Percentiles rank a stretch among this genome's conserved stretches.
Evolutionary conservation across 2,329 filamentous ascomycete species (phyloP).

Genomic region (Aspergillus thermomutatus): DNA sequence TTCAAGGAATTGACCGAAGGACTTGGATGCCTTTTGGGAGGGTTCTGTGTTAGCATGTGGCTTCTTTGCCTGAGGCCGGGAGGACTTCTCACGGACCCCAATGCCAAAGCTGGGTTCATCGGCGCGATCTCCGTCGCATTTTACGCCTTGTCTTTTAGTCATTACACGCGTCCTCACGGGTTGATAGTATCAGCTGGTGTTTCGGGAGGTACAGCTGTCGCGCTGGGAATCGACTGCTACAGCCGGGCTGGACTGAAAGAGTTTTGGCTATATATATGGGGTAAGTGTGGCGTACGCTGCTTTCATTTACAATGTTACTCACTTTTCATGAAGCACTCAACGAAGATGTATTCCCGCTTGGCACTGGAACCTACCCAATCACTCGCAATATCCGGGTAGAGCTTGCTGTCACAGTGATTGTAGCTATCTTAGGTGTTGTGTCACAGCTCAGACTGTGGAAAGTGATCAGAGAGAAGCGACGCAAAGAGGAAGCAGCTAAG

Average conservation of each 20-base stretch:
- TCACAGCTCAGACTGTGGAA: conserved; percentile 87
- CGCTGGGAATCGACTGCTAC: conserved; percentile 88
- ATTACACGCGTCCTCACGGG: conserved; percentile 72
- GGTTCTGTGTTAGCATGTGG: conserved; percentile 89
- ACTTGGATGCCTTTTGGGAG: conserved; percentile 81
- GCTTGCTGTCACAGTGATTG: conserved; percentile 70
- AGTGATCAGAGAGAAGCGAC: conserved; percentile 59
- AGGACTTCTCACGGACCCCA: conserved; percentile 63
- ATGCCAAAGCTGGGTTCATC: conserved; percentile 72
- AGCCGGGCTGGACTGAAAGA: conserved; percentile 88
- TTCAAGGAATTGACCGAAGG: conserved; percentile 83
- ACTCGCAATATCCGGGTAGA: conserved; percentile 86
- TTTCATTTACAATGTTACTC: not conserved
- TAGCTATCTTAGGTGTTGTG: conserved; percentile 71
- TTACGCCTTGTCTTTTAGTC: conserved; percentile 75
- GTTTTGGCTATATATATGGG: conserved; percentile 93
- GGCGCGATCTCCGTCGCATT: conserved; percentile 63
- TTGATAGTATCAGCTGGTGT: conserved; percentile 76
- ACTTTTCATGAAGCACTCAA: conserved; percentile 54
- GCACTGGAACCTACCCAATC: conserved; percentile 74
- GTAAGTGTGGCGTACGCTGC: conserved; percentile 35
- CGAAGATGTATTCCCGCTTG: conserved; percentile 71
- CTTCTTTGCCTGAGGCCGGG: conserved; percentile 73
- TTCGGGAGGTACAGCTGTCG: conserved; percentile 70
- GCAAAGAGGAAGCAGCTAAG: conserved; percentile 44